These are phyloP conservation scores for Claviceps paspali DNA, from an alignment of 2,329 filamentous ascomycete species.

Conservation along the genomic window DNA sequence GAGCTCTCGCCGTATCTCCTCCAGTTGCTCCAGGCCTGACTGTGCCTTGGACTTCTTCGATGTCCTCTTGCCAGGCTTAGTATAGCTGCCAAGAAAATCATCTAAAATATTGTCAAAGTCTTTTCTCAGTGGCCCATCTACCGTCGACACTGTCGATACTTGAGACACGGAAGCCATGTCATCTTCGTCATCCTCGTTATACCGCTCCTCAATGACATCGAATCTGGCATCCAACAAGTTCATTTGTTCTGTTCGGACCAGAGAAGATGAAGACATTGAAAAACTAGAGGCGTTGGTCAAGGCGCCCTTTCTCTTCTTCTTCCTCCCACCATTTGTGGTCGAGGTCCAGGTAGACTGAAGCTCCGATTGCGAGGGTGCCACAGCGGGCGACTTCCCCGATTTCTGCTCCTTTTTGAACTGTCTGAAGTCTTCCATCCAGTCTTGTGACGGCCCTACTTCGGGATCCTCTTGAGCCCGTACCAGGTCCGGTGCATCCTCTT, in stretches of 20 bases:
- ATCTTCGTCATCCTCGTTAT: constrained; percentile 34
- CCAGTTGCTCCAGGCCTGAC: constrained; percentile 73
- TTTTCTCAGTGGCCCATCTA: constrained; percentile 49
- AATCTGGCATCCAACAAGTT: constrained; percentile 78
- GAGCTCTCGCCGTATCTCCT: constrained; percentile 70
- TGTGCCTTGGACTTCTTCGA: constrained; percentile 70
- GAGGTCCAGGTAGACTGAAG: constrained; percentile 58
- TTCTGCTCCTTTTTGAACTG: constrained; percentile 81
- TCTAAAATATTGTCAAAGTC: constrained; percentile 90
- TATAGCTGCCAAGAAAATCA: constrained; percentile 69
- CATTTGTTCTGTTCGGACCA: constrained; percentile 77
- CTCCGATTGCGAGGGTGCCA: constrained; percentile 37
- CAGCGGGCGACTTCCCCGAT: constrained; percentile 18
- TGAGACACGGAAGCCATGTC: constrained; percentile 43
- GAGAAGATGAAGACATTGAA: constrained; percentile 80
- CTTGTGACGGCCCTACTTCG: constrained; percentile 52
- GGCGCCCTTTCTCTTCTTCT: constrained; percentile 92
- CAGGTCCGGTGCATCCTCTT: constrained; percentile 32
- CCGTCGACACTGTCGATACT: constrained; percentile 48
- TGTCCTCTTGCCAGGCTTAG: constrained; percentile 54
- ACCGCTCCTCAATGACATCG: constrained; percentile 77
- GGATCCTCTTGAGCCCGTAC: constrained; percentile 31
- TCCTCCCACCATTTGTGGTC: constrained; percentile 62
- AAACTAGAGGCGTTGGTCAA: constrained; percentile 76
- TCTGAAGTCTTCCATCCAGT: constrained; percentile 85